Base-by-base conservation (phyloP, 208 protist genomes). In the Tetramitus jugosus region DNA sequence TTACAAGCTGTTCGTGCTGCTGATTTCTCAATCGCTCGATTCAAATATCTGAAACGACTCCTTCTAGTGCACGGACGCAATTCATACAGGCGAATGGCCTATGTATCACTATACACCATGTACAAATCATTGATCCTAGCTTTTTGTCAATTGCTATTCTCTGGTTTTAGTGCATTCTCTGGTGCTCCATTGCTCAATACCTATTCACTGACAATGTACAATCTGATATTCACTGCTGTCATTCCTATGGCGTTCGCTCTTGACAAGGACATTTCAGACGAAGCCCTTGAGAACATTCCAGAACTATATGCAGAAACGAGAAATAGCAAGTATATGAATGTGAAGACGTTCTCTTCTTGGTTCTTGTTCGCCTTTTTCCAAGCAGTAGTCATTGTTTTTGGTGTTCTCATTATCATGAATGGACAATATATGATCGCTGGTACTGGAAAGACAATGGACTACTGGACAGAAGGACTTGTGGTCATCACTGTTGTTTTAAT, bases 71-170 rank as follows among this genome's bases (percentile, higher is more conserved):
- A 94, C 76, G 92, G 92, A 6, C 71, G 80, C 33, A 89, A 83
- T 80, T 84, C 81, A 49, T 95, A 95, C 82, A 82, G 77, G 13
- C 82, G 92, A 37, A 79, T 91, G 33, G 49, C 80, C 35, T 77
- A 74, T 29, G 4, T 94, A 0, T 80, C 91, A 37, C 75, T 86
- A 8, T 96, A 95, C 77, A 90, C 83, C 53, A 93, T 95, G 76
- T 96, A 94, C 81, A 93, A 94, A 82, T 96, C 92, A 37, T 90
- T 96, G 85, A 84, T 95, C 37, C 87, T 96, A 42, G 83, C 87
- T 56, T 93, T 95, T 46, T 90, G 93, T 60, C 94, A 97, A 81
- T 80, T 97, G 14, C 81, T 87, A 49, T 49, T 49, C 14, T 49
- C 45, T 17, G 14, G 8, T 8, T 43, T 68, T 3, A 43, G n/a